These are phyloP conservation scores for Jamesozyma lodderae DNA, from an alignment of 805 yeast genomes.

Conservation along the genomic window DNA sequence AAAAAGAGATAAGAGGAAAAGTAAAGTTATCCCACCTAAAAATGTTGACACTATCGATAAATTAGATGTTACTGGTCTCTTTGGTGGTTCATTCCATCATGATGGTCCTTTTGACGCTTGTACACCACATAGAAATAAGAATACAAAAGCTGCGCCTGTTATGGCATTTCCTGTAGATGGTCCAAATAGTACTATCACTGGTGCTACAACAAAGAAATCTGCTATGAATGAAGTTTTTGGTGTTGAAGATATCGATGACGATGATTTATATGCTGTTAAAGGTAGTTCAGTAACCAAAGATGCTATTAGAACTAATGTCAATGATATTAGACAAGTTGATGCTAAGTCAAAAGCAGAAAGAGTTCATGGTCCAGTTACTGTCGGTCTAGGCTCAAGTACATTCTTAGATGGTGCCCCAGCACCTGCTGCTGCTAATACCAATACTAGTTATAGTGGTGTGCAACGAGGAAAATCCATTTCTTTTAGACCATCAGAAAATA, in stretches of 20 bases:
- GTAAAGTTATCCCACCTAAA: slow-evolving; percentile 40
- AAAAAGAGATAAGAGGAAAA: slow-evolving; percentile 32
- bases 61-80: slow-evolving; percentile 89
- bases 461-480: slow-evolving; percentile 79
- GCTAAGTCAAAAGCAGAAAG: slow-evolving; percentile 57
- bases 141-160: slow-evolving; percentile 74
- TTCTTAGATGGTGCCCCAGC: slow-evolving; percentile 97
- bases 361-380: slow-evolving; percentile 77
- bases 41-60: slow-evolving; percentile 91
- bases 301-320: slow-evolving; percentile 43
- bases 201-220: slow-evolving; percentile 53
- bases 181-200: slow-evolving; percentile 50
- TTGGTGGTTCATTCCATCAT: slow-evolving; percentile 93
- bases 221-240: slow-evolving; percentile 76
- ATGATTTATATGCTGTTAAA: slow-evolving; percentile 21
- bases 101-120: slow-evolving; percentile 99
- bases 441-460: slow-evolving; percentile 23
- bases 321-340: slow-evolving; percentile 55
- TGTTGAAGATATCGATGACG: slow-evolving; percentile 40
- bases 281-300: slow-evolving; percentile 22
- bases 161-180: slow-evolving; percentile 94
- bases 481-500: slow-evolving; percentile 43
- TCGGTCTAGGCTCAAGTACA: slow-evolving; percentile 87
- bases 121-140: slow-evolving; percentile 88
- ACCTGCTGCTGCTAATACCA: slow-evolving; percentile 33